Conservation (phyloP, 805 yeast species). For the Teunomyces tritomae region DNA sequence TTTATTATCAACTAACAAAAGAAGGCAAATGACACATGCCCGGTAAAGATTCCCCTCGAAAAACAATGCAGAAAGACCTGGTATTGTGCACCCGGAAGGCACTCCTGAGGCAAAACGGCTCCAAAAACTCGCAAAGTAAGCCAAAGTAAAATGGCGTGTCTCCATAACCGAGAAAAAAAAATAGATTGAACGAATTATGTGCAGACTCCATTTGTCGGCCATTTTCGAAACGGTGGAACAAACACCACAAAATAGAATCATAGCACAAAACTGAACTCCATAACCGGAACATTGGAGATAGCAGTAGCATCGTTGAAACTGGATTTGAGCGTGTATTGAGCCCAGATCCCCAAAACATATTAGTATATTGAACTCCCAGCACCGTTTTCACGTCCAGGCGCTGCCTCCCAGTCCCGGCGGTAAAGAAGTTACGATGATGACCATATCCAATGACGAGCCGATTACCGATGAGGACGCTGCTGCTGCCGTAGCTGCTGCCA, state of each 20-base stretch:
- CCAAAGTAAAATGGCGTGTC: background rate
- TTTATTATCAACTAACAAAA: too few relatives aligned
- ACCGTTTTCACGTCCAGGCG: background rate
- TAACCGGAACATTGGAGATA: background rate
- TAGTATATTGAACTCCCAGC: background rate
- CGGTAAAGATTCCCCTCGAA: too few relatives aligned
- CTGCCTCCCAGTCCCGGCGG: conserved; percentile 1
- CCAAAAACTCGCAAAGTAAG: background rate
- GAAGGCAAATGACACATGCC: too few relatives aligned
- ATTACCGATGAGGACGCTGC: conserved; percentile 11
- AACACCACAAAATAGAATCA: conserved; percentile 10
- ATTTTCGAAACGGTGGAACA: background rate
- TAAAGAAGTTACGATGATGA: conserved; percentile 7
- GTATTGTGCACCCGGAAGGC: background rate
- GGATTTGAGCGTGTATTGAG: background rate
- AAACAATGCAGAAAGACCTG: too few relatives aligned
- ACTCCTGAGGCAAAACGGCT: too few relatives aligned
- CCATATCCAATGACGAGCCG: conserved; percentile 10
- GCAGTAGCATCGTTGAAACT: background rate
- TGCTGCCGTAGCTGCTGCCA: conserved; percentile 11
- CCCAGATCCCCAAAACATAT: background rate
- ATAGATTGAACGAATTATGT: background rate
- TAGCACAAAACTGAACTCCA: conserved; percentile 10
- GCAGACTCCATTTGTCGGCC: background rate
- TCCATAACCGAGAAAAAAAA: background rate